phyloP scores from a whole-genome alignment of 2,329 filamentous ascomycete genomes.

The Ciborinia camelliae region DNA sequence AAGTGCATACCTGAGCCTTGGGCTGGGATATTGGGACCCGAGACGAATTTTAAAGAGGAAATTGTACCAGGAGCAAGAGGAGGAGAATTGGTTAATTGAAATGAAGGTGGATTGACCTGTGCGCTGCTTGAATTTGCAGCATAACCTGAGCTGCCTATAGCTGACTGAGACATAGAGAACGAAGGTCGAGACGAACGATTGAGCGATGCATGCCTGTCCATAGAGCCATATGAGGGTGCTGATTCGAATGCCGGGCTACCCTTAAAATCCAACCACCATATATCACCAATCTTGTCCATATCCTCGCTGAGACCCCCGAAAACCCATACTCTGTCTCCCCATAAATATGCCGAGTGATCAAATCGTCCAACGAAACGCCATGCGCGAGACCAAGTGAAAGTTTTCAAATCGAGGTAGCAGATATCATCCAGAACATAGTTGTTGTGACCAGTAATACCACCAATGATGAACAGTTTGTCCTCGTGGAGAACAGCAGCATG shows the following conservation, averaged over 20 bases:
- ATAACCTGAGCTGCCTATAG: conserved; percentile 59
- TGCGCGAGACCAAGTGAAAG: conserved; percentile 92
- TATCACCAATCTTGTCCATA: conserved; percentile 93
- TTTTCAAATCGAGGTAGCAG: conserved; percentile 94
- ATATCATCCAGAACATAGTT: conserved; percentile 93
- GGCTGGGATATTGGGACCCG: conserved; percentile 78
- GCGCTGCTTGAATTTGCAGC: conserved; percentile 65
- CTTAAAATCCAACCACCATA: conserved; percentile 97
- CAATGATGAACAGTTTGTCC: conserved; percentile 93
- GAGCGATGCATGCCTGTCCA: conserved; percentile 41
- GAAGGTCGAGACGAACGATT: conserved; percentile 48
- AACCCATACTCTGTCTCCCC: conserved; percentile 89
- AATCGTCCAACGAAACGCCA: conserved; percentile 96
- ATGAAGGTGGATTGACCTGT: conserved; percentile 63
- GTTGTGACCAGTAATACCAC: conserved; percentile 90
- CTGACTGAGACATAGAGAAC: conserved; percentile 50
- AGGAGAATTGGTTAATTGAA: conserved; percentile 68
- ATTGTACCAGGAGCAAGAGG: conserved; percentile 86
- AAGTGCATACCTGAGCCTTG: conserved; percentile 93
- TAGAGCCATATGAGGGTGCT: conserved; percentile 55
- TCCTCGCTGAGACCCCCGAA: conserved; percentile 93
- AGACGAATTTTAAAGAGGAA: conserved; percentile 84
- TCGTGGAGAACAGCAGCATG: conserved; percentile 91
- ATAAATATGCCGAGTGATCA: conserved; percentile 93
- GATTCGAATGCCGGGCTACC: conserved; percentile 82